Conservation (phyloP, 192 early-diverging fungal species). For the Lobosporangium transversale region DNA sequence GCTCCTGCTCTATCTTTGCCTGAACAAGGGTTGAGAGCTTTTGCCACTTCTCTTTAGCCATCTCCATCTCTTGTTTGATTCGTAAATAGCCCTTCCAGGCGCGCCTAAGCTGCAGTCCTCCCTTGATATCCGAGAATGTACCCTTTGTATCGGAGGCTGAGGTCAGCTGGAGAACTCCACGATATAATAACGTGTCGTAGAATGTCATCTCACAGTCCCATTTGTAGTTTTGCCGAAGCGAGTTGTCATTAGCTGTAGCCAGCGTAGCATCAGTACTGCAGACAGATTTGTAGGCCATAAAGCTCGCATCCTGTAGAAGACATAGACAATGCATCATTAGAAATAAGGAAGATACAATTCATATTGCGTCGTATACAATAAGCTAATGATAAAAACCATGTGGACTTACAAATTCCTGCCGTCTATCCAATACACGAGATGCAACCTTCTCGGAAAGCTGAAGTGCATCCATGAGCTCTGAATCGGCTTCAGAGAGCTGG, state of each 20-base stretch:
- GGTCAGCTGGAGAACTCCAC: conserved; percentile 49
- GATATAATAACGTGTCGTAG: conserved; percentile 53
- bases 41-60: conserved; percentile 30
- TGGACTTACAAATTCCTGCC: conserved; percentile 18
- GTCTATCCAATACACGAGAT: conserved; percentile 40
- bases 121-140: conserved; percentile 53
- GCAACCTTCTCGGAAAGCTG: conserved; percentile 50
- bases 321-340: too few species aligned
- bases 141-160: conserved; percentile 51
- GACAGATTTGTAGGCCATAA: conserved; percentile 29
- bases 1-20: background rate
- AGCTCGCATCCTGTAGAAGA: conserved; percentile 37
- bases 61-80: conserved; percentile 53
- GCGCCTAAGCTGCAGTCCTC: conserved; percentile 47
- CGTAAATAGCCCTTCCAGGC: conserved; percentile 55
- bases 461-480: conserved; percentile 47
- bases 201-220: conserved; percentile 59
- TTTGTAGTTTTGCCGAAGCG: conserved; percentile 53
- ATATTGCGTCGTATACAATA: too few species aligned
- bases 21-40: conserved; percentile 14
- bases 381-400: too few species aligned
- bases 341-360: too few species aligned
- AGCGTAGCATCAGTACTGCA: conserved; percentile 26
- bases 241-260: conserved; percentile 23
- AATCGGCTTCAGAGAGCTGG: conserved; percentile 48